Percentiles rank a stretch among this genome's conserved stretches.
These are phyloP conservation scores for Plantago ovata DNA, from an alignment of 257 asterid species.

Conservation along the genomic window DNA sequence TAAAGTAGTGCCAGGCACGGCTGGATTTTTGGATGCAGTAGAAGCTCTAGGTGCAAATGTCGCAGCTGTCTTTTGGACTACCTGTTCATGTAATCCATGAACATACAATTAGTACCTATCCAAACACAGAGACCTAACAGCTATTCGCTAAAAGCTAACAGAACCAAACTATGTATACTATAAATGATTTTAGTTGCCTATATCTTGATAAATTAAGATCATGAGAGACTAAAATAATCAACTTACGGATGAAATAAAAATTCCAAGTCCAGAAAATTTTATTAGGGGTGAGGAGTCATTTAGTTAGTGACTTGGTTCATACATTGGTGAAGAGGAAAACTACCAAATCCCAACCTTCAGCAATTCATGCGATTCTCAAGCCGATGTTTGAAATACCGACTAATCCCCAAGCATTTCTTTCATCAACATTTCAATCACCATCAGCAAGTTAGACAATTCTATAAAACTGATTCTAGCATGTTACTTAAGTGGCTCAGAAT, in stretches of 20 bases:
- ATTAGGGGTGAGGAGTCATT: neutral
- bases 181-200: neutral
- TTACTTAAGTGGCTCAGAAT: too few relatives aligned
- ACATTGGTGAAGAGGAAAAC: neutral
- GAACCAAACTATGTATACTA: neutral
- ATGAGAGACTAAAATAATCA: neutral
- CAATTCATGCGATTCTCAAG: too few relatives aligned
- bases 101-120: neutral
- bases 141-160: neutral
- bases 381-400: too few relatives aligned
- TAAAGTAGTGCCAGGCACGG: conserved; percentile 67
- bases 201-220: neutral
- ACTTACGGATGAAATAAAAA: too few relatives aligned
- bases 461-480: too few relatives aligned
- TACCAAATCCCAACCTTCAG: too few relatives aligned
- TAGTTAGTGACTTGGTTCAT: neutral
- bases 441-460: too few relatives aligned
- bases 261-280: too few relatives aligned
- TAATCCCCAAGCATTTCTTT: too few relatives aligned
- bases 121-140: neutral
- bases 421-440: too few relatives aligned
- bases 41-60: conserved; percentile 98
- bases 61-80: conserved; percentile 92
- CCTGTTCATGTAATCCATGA: conserved; percentile 38
- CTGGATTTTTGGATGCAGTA: conserved; percentile 79